Percentiles rank a stretch among this genome's conserved stretches.
Conservation (phyloP, 768 basidiomycete species). For the Punctularia strigosozonata region DNA sequence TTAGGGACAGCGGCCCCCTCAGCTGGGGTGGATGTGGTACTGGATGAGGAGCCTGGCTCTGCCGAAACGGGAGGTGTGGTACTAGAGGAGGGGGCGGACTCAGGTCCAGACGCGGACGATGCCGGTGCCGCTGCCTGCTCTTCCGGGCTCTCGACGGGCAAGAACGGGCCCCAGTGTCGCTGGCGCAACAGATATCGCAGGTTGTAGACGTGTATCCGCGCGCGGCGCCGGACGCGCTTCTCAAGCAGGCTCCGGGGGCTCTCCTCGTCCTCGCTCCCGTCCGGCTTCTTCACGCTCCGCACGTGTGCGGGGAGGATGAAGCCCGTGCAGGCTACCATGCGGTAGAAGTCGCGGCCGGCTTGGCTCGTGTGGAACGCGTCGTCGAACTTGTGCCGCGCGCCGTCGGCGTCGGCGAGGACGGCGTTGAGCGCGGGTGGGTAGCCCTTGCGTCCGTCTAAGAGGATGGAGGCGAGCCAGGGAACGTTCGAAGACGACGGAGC, state of each 20-base stretch:
- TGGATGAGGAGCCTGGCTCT: no score
- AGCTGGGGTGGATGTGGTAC: not conserved
- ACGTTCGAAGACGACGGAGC: no score
- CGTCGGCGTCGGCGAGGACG: not conserved
- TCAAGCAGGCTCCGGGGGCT: not conserved
- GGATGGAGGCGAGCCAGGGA: no score
- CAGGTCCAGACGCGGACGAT: no score
- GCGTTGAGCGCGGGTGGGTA: no score
- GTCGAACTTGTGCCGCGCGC: not conserved
- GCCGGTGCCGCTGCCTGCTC: conserved; percentile 1
- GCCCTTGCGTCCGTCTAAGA: no score
- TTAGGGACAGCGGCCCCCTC: no score
- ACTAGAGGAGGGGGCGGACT: conserved; percentile 4
- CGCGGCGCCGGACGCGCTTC: conserved; percentile 17
- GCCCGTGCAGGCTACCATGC: not conserved
- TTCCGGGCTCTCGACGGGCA: conserved; percentile 11
- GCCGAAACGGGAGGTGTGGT: no score
- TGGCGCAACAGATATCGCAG: conserved; percentile 20
- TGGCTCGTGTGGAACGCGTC: not conserved
- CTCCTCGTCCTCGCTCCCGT: not conserved
- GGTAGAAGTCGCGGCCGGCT: not conserved
- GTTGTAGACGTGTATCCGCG: conserved; percentile 24
- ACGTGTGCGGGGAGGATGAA: not conserved
- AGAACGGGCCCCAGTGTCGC: conserved; percentile 25
- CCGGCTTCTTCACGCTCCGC: not conserved